Conservation (phyloP, 1,139 yeast species). For the Hemisphaericaspora subhashii region DNA sequence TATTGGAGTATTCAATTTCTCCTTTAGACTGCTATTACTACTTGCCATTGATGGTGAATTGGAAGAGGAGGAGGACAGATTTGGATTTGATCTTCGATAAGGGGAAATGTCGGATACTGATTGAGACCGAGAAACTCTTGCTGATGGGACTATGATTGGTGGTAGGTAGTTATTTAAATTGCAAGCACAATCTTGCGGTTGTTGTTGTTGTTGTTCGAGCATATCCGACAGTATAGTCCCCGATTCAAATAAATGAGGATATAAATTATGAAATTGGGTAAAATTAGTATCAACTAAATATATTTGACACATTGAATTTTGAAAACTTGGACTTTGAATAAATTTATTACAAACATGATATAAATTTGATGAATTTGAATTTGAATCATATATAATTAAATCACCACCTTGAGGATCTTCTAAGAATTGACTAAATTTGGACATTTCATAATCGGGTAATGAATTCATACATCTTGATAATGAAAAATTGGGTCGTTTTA, state of each 20-base stretch:
- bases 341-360: conserved; percentile 53
- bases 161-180: conserved; percentile 13
- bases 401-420: conserved; percentile 6
- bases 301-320: conserved; percentile 9
- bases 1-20: conserved; percentile 24
- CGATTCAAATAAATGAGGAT: conserved; percentile 12
- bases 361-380: conserved; percentile 36
- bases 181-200: not conserved
- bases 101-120: conserved; percentile 12
- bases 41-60: too few species aligned
- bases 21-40: too few species aligned
- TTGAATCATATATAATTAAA: conserved; percentile 30
- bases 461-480: conserved; percentile 58
- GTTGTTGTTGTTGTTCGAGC: not conserved
- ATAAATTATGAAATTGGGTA: conserved; percentile 15
- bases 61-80: conserved; percentile 7
- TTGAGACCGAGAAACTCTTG: conserved; percentile 10
- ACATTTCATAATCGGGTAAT: conserved; percentile 47
- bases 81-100: conserved; percentile 4
- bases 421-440: conserved; percentile 19
- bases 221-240: too few species aligned
- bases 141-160: conserved; percentile 13
- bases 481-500: conserved; percentile 66
- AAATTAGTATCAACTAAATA: conserved; percentile 16
- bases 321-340: conserved; percentile 20